Base-by-base conservation (phyloP, 164 flowering plant species). In the Malania oleifera region DNA sequence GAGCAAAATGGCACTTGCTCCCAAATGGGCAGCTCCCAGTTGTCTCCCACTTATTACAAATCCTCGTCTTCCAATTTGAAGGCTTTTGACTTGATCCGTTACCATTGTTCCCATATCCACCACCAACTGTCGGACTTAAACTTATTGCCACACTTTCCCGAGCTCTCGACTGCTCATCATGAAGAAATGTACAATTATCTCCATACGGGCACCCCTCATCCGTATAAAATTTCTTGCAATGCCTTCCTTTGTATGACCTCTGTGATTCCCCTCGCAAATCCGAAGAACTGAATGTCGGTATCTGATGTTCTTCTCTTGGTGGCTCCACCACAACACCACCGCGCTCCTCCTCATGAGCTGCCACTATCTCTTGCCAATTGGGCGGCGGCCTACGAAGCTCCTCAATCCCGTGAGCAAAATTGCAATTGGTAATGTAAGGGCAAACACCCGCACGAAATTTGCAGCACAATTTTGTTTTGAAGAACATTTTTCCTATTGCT, bases 171-270 rank as follows among this genome's bases (percentile, higher is more conserved):
- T 86, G 93, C 77, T 93, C 99, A 64, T 90, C 99, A 56, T 93
- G 99, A 70, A 90, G 80, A 52, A 83, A 93, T 22, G 96, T 86
- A 56, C 99, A 93, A 66, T 62, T 85, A 37, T 86, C 96, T 12
- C 98, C 98, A 79, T 87, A 93, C 0, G 98, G 96, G 57, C 98
- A 93, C 2, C 99, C 99, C 65, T 93, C 99, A 29, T 88, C 99
- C 6, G 97, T 90, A 58, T 85, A 90, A 48, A 93, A 93, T 80
- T 90, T 93, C 81, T 90, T 93, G 65, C 99, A 93, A 52, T 89
- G 99, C 52, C 99, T 59, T 52, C 99, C 95, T 66, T 90, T 93
- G 54, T 76, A 82, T 11, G 97, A 86, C 72, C 99, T 86, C 68
- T 76, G 87, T 14, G 80, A 54, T 49, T 93, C 99, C 26, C 63